These are phyloP conservation scores for Candida fluviatilis DNA, from an alignment of 805 yeast species.

Conservation along the genomic window DNA sequence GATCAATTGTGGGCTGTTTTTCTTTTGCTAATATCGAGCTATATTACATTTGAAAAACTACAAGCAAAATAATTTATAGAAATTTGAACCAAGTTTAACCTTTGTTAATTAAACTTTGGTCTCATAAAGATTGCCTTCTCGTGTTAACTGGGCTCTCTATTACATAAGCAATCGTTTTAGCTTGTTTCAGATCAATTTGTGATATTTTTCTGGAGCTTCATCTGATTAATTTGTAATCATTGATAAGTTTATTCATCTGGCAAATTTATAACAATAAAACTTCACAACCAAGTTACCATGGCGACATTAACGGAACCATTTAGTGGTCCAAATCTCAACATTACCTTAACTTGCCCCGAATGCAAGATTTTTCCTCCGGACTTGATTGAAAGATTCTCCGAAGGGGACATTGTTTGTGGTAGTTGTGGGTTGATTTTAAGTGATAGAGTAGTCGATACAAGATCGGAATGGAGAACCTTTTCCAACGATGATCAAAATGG, in stretches of 20 bases:
- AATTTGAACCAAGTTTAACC: no score
- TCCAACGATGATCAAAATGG: constrained; percentile 97
- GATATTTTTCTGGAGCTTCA: no score
- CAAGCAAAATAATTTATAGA: no score
- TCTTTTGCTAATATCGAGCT: not conserved
- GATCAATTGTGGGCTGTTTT: not conserved
- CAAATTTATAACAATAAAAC: no score
- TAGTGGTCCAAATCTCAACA: constrained; percentile 78
- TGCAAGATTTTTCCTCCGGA: constrained; percentile 96
- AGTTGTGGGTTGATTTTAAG: constrained; percentile 92
- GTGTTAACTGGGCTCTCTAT: no score
- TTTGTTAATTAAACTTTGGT: no score
- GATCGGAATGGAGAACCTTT: constrained; percentile 98
- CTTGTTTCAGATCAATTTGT: no score
- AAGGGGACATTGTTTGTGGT: constrained; percentile 98
- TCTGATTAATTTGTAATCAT: no score
- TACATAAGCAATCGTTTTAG: no score
- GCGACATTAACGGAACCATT: constrained; percentile 21
- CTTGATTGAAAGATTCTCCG: constrained; percentile 88
- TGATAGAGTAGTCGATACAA: constrained; percentile 86
- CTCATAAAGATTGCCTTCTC: no score
- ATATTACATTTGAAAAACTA: no score
- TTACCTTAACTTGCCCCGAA: constrained; percentile 90
- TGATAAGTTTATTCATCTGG: no score
- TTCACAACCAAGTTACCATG: not conserved